Evolutionary conservation across 768 basidiomycete genomes (phyloP).

Genomic region (Agaricus subrufescens): DNA sequence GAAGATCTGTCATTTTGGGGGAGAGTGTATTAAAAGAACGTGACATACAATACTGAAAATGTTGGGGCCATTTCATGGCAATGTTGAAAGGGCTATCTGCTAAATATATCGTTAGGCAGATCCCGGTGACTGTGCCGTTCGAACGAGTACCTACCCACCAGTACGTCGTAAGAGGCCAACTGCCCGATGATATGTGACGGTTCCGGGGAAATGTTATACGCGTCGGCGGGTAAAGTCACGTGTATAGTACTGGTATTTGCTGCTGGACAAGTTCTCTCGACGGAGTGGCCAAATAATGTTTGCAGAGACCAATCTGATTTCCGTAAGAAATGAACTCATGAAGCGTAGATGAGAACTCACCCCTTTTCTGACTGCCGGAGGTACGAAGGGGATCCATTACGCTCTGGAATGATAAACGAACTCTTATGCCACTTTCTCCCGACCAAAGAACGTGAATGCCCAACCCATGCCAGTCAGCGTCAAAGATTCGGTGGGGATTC

Average conservation of each 20-base stretch:
- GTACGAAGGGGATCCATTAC: constrained; percentile 74
- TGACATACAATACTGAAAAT: constrained; percentile 60
- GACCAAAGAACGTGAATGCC: constrained; percentile 71
- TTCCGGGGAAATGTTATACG: constrained; percentile 49
- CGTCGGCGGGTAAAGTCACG: constrained; percentile 42
- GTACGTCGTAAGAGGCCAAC: constrained; percentile 44
- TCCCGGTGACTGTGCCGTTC: neutral
- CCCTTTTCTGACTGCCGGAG: constrained; percentile 46
- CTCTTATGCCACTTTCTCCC: constrained; percentile 51
- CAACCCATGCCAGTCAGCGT: constrained; percentile 90
- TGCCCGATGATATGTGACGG: constrained; percentile 31
- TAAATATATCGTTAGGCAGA: constrained; percentile 15
- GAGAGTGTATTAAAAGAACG: neutral
- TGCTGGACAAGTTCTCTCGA: constrained; percentile 66
- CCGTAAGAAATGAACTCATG: constrained; percentile 1
- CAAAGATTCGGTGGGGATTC: constrained; percentile 82
- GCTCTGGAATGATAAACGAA: constrained; percentile 66
- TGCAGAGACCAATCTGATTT: constrained; percentile 68
- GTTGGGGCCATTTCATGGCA: constrained; percentile 48
- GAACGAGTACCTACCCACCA: constrained; percentile 31
- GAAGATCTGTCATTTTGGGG: neutral
- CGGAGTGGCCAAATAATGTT: constrained; percentile 60
- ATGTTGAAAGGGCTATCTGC: constrained; percentile 49
- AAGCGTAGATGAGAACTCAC: constrained; percentile 25
- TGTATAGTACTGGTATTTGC: constrained; percentile 54